phyloP scores from a whole-genome alignment of 2,329 filamentous ascomycete species.

The Gnomoniopsis sp. region DNA sequence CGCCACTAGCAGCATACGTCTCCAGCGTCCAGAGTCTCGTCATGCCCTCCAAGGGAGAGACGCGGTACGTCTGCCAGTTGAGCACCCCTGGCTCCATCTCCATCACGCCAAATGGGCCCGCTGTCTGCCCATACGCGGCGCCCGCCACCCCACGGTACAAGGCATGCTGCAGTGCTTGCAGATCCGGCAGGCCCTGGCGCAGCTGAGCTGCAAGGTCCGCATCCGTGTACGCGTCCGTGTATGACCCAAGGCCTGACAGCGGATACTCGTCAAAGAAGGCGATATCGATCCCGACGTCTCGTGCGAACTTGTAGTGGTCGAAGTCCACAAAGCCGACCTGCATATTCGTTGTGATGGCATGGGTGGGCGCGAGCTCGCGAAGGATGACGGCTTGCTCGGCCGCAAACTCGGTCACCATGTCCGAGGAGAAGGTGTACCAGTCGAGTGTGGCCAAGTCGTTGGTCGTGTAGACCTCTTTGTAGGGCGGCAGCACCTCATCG shows the following conservation, averaged over 20 bases:
- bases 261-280: conserved; percentile 22
- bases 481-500: conserved; percentile 21
- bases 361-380: conserved; percentile 18
- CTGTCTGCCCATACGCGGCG: conserved; percentile 18
- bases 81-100: conserved; percentile 25
- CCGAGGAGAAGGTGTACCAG: conserved; percentile 23
- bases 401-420: conserved; percentile 24
- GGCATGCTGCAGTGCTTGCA: conserved; percentile 21
- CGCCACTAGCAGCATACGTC: conserved; percentile 20
- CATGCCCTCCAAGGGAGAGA: conserved; percentile 21
- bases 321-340: conserved; percentile 21
- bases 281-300: conserved; percentile 22
- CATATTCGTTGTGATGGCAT: conserved; percentile 23
- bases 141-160: conserved; percentile 22
- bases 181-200: conserved; percentile 22
- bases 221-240: conserved; percentile 17
- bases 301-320: conserved; percentile 21
- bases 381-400: conserved; percentile 22
- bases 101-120: conserved; percentile 23
- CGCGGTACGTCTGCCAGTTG: conserved; percentile 22
- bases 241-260: conserved; percentile 14
- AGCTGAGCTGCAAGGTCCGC: conserved; percentile 19
- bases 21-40: conserved; percentile 23
- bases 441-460: conserved; percentile 23
- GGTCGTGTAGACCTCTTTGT: conserved; percentile 22